Evolutionary conservation across 1,284 basidiomycete genomes (phyloP).

Genomic region (Rhizoctonia solani): DNA sequence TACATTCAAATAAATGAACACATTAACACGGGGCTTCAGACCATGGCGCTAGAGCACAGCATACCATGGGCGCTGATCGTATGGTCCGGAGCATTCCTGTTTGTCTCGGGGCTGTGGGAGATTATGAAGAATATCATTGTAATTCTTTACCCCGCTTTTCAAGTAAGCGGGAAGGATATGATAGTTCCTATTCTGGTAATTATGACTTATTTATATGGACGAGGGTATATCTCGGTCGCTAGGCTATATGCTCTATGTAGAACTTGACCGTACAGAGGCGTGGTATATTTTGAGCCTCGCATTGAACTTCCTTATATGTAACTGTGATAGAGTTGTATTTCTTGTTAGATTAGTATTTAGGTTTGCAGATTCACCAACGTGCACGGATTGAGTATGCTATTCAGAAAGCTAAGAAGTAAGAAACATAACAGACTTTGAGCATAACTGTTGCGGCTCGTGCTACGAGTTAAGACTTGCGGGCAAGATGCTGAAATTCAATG

Average conservation of each 20-base stretch:
- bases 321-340: too few species aligned
- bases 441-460: too few species aligned
- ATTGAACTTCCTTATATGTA: too few species aligned
- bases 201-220: neutral
- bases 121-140: neutral
- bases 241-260: neutral
- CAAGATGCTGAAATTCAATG: too few species aligned
- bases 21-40: neutral
- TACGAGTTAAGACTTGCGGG: too few species aligned
- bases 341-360: too few species aligned
- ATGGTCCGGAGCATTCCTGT: slow-evolving; percentile 4
- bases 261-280: too few species aligned
- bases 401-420: too few species aligned
- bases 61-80: slow-evolving; percentile 5
- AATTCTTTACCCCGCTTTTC: neutral
- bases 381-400: too few species aligned
- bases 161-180: neutral
- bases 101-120: neutral
- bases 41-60: neutral
- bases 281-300: too few species aligned
- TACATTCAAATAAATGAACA: slow-evolving; percentile 18
- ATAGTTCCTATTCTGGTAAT: neutral
- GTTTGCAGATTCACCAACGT: too few species aligned
- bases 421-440: too few species aligned
- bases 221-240: neutral